phyloP scores from a whole-genome alignment of 1,284 basidiomycete species.

The Golubevia sp. region DNA sequence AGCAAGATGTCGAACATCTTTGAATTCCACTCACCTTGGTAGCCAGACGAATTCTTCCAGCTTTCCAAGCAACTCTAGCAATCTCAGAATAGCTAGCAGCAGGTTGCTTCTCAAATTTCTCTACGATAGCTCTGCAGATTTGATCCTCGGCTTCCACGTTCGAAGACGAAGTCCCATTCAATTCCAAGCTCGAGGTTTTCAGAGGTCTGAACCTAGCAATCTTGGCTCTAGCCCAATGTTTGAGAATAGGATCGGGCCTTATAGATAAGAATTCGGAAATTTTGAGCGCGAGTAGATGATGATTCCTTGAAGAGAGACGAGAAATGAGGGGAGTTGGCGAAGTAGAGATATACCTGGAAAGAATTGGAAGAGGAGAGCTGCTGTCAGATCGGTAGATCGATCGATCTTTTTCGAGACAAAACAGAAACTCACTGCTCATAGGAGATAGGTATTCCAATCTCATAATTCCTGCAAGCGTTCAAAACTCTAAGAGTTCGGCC shows the following conservation, averaged over 20 bases:
- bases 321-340: slow-evolving; percentile 75
- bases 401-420: slow-evolving; percentile 36
- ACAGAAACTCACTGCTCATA: slow-evolving; percentile 80
- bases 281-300: slow-evolving; percentile 89
- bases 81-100: too few relatives aligned
- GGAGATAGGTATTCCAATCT: slow-evolving; percentile 90
- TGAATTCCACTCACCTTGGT: not conserved
- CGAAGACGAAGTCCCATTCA: too few relatives aligned
- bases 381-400: not conserved
- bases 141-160: too few relatives aligned
- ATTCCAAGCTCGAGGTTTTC: too few relatives aligned
- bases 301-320: slow-evolving; percentile 81
- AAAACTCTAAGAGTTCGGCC: slow-evolving; percentile 91
- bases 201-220: too few relatives aligned
- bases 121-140: too few relatives aligned
- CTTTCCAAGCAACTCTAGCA: too few relatives aligned
- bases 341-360: slow-evolving; percentile 74
- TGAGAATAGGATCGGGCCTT: slow-evolving; percentile 82
- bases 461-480: slow-evolving; percentile 86
- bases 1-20: not conserved
- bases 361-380: slow-evolving; percentile 5
- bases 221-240: slow-evolving; percentile 94
- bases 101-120: too few relatives aligned
- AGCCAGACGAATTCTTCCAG: too few relatives aligned
- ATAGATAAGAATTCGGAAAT: slow-evolving; percentile 82